Evolutionary conservation across 2,329 filamentous ascomycete genomes (phyloP).

Genomic region (Leptographium lundbergii): DNA sequence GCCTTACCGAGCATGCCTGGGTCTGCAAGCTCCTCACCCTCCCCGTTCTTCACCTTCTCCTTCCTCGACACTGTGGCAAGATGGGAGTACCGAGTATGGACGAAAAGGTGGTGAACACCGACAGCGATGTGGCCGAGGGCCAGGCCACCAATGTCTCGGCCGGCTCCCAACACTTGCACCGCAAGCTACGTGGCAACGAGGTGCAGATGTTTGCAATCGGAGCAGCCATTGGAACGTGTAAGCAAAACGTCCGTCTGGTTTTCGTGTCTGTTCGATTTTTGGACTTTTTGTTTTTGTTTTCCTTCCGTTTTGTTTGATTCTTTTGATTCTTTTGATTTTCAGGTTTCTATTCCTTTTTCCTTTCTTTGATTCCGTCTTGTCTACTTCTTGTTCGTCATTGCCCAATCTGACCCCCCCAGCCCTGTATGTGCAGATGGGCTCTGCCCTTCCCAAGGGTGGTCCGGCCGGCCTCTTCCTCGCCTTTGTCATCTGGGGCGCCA

Average conservation of each 20-base stretch:
- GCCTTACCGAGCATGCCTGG: no score
- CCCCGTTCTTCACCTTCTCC: background rate
- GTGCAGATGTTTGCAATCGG: constrained; percentile 36
- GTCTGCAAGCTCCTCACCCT: no score
- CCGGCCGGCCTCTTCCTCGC: constrained; percentile 46
- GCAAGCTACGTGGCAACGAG: constrained; percentile 8
- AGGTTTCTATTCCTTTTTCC: background rate
- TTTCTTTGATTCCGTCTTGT: background rate
- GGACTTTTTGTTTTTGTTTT: background rate
- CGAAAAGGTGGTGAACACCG: background rate
- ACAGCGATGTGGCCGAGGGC: background rate
- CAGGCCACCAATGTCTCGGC: background rate
- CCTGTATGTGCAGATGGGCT: constrained; percentile 47
- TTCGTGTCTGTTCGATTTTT: background rate
- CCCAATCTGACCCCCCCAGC: constrained; percentile 18
- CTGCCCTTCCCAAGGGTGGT: constrained; percentile 43
- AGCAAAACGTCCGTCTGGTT: background rate
- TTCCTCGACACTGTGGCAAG: background rate
- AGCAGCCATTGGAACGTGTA: constrained; percentile 46
- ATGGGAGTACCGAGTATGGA: background rate
- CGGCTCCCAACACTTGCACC: constrained; percentile 7
- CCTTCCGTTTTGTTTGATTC: background rate
- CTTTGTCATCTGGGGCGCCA: constrained; percentile 42
- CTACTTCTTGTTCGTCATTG: no score
- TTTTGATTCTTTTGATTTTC: background rate